These are phyloP conservation scores for Lactifluus echinatus DNA, from an alignment of 768 basidiomycete genomes.

Conservation along the genomic window DNA sequence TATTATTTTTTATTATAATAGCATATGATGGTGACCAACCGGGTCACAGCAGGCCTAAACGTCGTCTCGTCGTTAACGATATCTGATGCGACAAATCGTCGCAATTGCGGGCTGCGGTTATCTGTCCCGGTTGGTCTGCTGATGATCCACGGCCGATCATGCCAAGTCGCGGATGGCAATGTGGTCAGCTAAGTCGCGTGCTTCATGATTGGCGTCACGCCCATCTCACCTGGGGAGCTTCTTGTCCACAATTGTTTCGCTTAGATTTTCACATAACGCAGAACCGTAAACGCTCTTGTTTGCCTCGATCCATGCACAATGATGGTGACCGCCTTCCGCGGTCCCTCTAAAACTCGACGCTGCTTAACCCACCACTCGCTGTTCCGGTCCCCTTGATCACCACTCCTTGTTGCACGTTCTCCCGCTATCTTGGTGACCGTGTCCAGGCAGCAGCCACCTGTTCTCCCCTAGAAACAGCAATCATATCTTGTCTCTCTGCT, in stretches of 20 bases:
- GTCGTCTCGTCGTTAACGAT: constrained; percentile 8
- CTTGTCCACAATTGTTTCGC: constrained; percentile 9
- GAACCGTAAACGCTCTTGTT: constrained; percentile 6
- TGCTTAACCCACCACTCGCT: background rate
- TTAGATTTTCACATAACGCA: constrained; percentile 13
- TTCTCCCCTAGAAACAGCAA: constrained; percentile 12
- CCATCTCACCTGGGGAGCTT: constrained; percentile 12
- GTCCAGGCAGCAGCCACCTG: constrained; percentile 14
- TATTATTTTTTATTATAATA: background rate
- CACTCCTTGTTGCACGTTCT: background rate
- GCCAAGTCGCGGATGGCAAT: constrained; percentile 13
- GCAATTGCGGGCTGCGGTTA: constrained; percentile 1
- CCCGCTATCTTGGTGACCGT: constrained; percentile 19
- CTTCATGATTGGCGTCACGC: constrained; percentile 18
- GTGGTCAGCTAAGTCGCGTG: constrained; percentile 10
- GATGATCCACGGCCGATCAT: constrained; percentile 19
- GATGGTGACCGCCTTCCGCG: constrained; percentile 6
- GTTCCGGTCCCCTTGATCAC: constrained; percentile 20
- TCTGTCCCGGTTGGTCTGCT: constrained; percentile 1
- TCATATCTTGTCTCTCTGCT: background rate
- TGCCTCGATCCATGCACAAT: constrained; percentile 9
- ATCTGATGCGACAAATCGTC: constrained; percentile 17
- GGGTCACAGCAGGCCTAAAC: background rate
- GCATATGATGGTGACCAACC: background rate
- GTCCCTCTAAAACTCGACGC: constrained; percentile 16